These are phyloP conservation scores for Syzygium aromaticum DNA, from an alignment of 345 rosid species.

Conservation along the genomic window DNA sequence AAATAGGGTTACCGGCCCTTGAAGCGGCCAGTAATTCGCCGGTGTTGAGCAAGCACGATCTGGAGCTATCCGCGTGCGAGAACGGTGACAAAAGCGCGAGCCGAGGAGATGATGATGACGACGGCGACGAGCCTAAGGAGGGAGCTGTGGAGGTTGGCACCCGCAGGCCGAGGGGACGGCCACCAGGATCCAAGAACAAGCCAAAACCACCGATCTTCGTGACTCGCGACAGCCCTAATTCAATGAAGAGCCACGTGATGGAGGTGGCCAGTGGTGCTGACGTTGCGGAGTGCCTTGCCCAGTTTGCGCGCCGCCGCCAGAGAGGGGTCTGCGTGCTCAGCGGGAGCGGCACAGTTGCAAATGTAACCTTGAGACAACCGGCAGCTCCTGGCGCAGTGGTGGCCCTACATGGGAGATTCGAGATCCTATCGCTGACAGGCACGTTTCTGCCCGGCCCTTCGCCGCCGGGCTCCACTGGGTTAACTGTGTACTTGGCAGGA, in stretches of 20 bases:
- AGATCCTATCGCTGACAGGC: conserved; percentile 73
- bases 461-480: conserved; percentile 80
- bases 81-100: conserved; percentile 24
- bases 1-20: not conserved
- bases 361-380: conserved; percentile 77
- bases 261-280: conserved; percentile 81
- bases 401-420: conserved; percentile 81
- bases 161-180: conserved; percentile 78
- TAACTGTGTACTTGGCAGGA: conserved; percentile 68
- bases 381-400: conserved; percentile 62
- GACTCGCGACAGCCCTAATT: conserved; percentile 91
- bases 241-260: conserved; percentile 83
- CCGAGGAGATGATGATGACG: conserved; percentile 32
- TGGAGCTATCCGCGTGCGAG: not conserved
- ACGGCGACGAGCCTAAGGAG: conserved; percentile 3
- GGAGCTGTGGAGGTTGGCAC: conserved; percentile 15
- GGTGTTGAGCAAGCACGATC: not conserved
- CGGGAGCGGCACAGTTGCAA: conserved; percentile 76
- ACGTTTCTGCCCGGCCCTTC: conserved; percentile 89
- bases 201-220: conserved; percentile 74
- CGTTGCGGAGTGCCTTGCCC: conserved; percentile 68
- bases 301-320: conserved; percentile 72
- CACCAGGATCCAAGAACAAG: conserved; percentile 89
- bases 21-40: not conserved
- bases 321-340: conserved; percentile 75